A percentile compares a stretch with the other conserved stretches of the same genome.
Evolutionary conservation across 176 grass and related monocot genomes (phyloP).

Genomic region (Hordeum marinum): DNA sequence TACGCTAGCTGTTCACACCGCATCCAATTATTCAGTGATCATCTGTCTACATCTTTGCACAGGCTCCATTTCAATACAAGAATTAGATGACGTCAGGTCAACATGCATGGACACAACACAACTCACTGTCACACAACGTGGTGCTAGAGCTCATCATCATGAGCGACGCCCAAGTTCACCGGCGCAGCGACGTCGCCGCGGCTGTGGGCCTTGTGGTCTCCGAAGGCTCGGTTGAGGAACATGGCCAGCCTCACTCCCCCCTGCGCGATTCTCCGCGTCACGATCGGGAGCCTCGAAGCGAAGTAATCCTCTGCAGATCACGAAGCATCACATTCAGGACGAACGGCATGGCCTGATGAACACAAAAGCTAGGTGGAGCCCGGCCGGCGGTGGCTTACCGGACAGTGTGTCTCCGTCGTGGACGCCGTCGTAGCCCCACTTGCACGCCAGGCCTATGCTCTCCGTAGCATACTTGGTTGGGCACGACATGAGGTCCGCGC

Average conservation of each 20-base stretch:
- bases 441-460: slow-evolving; percentile 83
- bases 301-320: slow-evolving; percentile 61
- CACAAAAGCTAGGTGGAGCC: not conserved
- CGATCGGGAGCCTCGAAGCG: slow-evolving; percentile 56
- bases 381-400: slow-evolving; percentile 21
- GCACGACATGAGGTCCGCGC: slow-evolving; percentile 63
- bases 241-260: slow-evolving; percentile 81
- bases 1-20: not conserved
- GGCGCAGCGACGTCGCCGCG: not conserved
- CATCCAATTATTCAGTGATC: not conserved
- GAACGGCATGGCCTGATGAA: not conserved
- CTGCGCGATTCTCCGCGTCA: slow-evolving; percentile 66
- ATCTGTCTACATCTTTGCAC: not conserved
- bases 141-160: not conserved
- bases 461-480: slow-evolving; percentile 75
- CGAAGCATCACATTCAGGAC: not conserved
- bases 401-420: slow-evolving; percentile 49
- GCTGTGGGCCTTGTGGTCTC: slow-evolving; percentile 42
- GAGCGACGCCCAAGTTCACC: not conserved
- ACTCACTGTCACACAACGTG: not conserved
- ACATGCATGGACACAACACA: not conserved
- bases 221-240: slow-evolving; percentile 75
- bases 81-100: not conserved
- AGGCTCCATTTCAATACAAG: not conserved
- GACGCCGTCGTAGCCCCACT: slow-evolving; percentile 58